Evolutionary conservation across 768 basidiomycete genomes (phyloP).

Genomic region (Naematelia aurantialba): DNA sequence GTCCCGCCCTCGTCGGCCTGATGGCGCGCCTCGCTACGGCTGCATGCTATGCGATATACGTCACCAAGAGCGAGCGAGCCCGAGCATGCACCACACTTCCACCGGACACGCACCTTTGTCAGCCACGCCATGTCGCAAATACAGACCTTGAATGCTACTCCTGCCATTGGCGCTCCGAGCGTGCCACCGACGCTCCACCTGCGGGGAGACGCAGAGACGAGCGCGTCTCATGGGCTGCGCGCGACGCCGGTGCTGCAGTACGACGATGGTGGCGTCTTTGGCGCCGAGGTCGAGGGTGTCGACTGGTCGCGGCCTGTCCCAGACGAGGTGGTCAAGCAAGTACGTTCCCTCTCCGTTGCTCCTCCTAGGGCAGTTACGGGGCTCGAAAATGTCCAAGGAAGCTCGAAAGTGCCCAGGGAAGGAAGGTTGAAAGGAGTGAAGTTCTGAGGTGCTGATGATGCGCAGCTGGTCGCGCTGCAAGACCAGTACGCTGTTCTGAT

Average conservation of each 20-base stretch:
- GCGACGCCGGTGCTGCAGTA: neutral
- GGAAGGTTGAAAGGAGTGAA: no score
- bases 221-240: neutral
- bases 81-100: neutral
- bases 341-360: no score
- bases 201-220: neutral
- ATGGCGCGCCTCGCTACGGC: no score
- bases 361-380: no score
- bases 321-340: neutral
- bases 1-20: no score
- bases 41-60: no score
- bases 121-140: neutral
- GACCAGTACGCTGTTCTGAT: constrained; percentile 22
- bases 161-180: neutral
- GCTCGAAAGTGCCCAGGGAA: no score
- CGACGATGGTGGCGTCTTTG: neutral
- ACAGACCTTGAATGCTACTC: neutral
- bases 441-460: neutral
- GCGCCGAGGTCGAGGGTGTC: neutral
- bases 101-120: no score
- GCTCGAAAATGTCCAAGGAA: no score
- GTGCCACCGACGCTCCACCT: neutral
- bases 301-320: neutral
- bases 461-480: neutral
- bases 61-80: no score